Conservation (phyloP, 345 rosid genomes). For the Excoecaria cochinchinensis region DNA sequence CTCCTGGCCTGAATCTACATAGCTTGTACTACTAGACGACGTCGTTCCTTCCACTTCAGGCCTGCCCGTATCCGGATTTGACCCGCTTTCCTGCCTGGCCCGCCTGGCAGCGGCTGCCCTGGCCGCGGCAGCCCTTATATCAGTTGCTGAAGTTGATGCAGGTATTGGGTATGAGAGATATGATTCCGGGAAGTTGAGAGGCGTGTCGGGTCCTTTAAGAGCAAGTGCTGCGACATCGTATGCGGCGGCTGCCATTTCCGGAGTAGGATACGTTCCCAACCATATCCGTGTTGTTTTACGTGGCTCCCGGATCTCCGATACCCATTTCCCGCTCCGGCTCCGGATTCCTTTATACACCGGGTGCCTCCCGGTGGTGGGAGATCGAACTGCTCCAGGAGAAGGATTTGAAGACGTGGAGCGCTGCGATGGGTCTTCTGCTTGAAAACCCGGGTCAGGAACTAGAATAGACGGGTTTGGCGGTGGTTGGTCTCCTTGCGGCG, state of each 20-base stretch:
- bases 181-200: constrained; percentile 54
- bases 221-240: constrained; percentile 75
- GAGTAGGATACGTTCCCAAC: constrained; percentile 68
- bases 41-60: neutral
- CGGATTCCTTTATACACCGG: constrained; percentile 56
- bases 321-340: constrained; percentile 73
- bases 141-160: constrained; percentile 45
- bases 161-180: constrained; percentile 48
- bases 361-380: constrained; percentile 40
- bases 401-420: constrained; percentile 17
- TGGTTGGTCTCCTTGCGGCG: constrained; percentile 3
- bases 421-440: constrained; percentile 14
- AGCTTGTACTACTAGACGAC: constrained; percentile 1
- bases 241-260: constrained; percentile 83
- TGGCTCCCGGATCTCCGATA: constrained; percentile 78
- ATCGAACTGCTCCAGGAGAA: constrained; percentile 19
- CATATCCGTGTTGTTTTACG: constrained; percentile 66
- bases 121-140: constrained; percentile 58
- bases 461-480: constrained; percentile 13
- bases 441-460: constrained; percentile 7
- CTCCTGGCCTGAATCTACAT: constrained; percentile 17
- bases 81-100: constrained; percentile 6
- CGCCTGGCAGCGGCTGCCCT: constrained; percentile 45
- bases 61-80: constrained; percentile 13
- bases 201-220: constrained; percentile 59